These are phyloP conservation scores for Mycena indigotica DNA, from an alignment of 768 basidiomycete species.

Conservation along the genomic window DNA sequence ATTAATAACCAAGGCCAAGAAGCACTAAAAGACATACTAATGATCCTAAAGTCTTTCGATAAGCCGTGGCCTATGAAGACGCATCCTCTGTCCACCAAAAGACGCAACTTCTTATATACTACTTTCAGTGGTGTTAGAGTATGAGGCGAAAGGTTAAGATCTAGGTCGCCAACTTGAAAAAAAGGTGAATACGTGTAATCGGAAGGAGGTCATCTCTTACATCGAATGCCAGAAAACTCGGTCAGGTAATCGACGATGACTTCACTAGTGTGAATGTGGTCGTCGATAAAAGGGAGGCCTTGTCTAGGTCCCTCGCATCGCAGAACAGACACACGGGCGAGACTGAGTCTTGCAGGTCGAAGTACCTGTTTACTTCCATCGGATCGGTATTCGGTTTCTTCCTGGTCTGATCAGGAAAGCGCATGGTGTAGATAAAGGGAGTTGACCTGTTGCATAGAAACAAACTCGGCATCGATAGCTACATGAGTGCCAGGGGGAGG, in stretches of 20 bases:
- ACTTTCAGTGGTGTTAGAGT: slow-evolving; percentile 94
- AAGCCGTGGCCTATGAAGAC: slow-evolving; percentile 97
- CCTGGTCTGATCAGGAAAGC: too few relatives aligned
- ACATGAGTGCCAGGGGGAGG: slow-evolving; percentile 86
- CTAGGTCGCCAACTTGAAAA: slow-evolving; percentile 82
- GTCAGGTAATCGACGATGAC: slow-evolving; percentile 95
- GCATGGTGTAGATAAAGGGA: slow-evolving; percentile 36
- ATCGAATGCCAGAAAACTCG: slow-evolving; percentile 94
- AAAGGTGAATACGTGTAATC: slow-evolving; percentile 2
- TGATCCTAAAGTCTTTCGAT: slow-evolving; percentile 96
- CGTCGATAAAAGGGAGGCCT: slow-evolving; percentile 93
- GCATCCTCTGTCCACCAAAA: slow-evolving; percentile 92
- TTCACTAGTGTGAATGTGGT: slow-evolving; percentile 96
- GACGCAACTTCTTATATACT: slow-evolving; percentile 96
- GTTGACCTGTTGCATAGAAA: slow-evolving; percentile 87
- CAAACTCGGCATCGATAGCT: slow-evolving; percentile 97
- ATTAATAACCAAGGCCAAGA: background rate
- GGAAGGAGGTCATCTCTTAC: slow-evolving; percentile 47
- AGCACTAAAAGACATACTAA: too few relatives aligned
- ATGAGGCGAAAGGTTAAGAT: slow-evolving; percentile 78
- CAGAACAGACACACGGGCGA: slow-evolving; percentile 93
- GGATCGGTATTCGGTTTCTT: slow-evolving; percentile 93
- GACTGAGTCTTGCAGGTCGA: slow-evolving; percentile 85
- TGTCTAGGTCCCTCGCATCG: slow-evolving; percentile 81
- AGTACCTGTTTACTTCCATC: slow-evolving; percentile 94